phyloP scores from a whole-genome alignment of 1,139 yeast species.

The Hyphopichia fennica region DNA sequence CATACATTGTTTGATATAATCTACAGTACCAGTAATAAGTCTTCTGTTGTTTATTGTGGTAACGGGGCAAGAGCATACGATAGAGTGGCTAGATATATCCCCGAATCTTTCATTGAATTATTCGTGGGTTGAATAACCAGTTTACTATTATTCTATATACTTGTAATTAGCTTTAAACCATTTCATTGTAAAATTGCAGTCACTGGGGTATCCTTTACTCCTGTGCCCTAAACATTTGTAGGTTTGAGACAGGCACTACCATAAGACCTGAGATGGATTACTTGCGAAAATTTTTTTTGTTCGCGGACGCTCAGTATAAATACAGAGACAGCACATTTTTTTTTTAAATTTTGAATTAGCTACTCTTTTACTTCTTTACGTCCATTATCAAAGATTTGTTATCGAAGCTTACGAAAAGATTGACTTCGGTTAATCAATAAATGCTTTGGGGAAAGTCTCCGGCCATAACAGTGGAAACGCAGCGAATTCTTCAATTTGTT shows the following conservation, averaged over 20 bases:
- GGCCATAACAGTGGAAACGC: constrained; percentile 73
- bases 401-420: constrained; percentile 73
- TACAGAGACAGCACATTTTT: too few relatives aligned
- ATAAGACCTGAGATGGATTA: neutral
- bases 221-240: constrained; percentile 2
- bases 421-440: constrained; percentile 15
- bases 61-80: constrained; percentile 50
- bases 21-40: constrained; percentile 26
- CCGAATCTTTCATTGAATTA: constrained; percentile 33
- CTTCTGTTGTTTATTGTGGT: constrained; percentile 48
- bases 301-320: too few relatives aligned
- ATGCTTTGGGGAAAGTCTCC: constrained; percentile 97
- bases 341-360: neutral
- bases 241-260: constrained; percentile 4
- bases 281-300: constrained; percentile 5
- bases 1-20: constrained; percentile 57
- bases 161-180: neutral
- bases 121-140: constrained; percentile 7
- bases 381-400: constrained; percentile 78
- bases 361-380: constrained; percentile 31
- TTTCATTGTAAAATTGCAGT: neutral
- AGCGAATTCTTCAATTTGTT: constrained; percentile 39
- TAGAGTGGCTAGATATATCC: constrained; percentile 31
- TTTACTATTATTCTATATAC: neutral
- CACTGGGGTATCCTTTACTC: neutral